A percentile compares a stretch with the other conserved stretches of the same genome.
phyloP scores from a whole-genome alignment of 306 rosid genomes.

The Glycine latifolia region DNA sequence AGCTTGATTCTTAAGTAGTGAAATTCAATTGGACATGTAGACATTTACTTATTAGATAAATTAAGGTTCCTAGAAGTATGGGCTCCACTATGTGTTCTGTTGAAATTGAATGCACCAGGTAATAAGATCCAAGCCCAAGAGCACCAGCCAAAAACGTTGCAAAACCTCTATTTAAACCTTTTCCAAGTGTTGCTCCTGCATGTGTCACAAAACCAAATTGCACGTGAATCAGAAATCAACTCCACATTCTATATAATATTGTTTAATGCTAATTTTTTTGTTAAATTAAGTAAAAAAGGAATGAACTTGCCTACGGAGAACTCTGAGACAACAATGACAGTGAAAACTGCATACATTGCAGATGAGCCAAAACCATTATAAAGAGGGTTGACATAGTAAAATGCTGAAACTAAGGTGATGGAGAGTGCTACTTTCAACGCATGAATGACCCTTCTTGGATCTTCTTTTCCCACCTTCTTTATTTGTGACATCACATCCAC shows the following conservation, averaged over 20 bases:
- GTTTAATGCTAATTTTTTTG: background rate
- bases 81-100: constrained; percentile 14
- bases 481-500: constrained; percentile 16
- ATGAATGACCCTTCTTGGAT: constrained; percentile 58
- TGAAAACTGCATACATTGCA: constrained; percentile 56
- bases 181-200: constrained; percentile 54
- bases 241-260: background rate
- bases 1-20: background rate
- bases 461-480: constrained; percentile 57
- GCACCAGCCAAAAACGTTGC: constrained; percentile 47
- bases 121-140: constrained; percentile 43
- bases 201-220: constrained; percentile 11
- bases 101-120: constrained; percentile 35
- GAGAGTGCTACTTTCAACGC: constrained; percentile 54
- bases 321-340: constrained; percentile 50
- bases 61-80: constrained; percentile 39
- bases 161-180: constrained; percentile 52
- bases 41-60: constrained; percentile 40
- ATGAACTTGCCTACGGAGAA: constrained; percentile 51
- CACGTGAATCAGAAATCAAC: background rate
- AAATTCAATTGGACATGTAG: constrained; percentile 6
- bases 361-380: constrained; percentile 41
- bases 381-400: constrained; percentile 50
- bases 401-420: constrained; percentile 44
- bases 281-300: background rate